Base-by-base conservation (phyloP, 2,329 filamentous ascomycete species). In the Ceratocystiopsis brevicomis region DNA sequence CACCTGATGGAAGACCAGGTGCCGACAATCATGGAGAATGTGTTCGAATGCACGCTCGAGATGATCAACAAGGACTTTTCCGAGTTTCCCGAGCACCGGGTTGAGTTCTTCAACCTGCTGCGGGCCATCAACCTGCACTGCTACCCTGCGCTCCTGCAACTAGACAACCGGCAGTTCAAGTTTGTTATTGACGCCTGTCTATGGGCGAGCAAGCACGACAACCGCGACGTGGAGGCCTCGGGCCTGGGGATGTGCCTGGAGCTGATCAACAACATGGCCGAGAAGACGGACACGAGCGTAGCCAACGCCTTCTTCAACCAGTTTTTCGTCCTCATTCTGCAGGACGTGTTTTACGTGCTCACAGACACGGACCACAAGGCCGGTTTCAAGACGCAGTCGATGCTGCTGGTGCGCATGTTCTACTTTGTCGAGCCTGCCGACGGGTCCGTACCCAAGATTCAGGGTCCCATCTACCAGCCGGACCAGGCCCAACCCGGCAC, bases 61-160 rank as follows among this genome's bases (percentile, higher is more conserved):
- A 98, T 98, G 90, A 98, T 98, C 66, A 98, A 96, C 74, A 98
- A 98, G 66, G 90, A 98, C 62, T 98, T 98, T 62, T 95, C 92
- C 39, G 90, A 98, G 58, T 98, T 93, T 60, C 90, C 90, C 0
- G 90, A 98, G 60, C 90, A 98, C 59, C 81, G 92, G 45, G 90
- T 98, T n/a, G 88, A 96, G 61, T 98, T 98, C 63, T 98, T 98
- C 73, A 95, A 94, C 62, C 74, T 98, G 19, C 71, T 98, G 35
- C 76, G 92, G 52, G 84, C 88, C 14, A 96, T 98, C 64, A 98
- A 98, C 61, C 66, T 96, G 40, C 85, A 93, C 60, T 98, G 90
- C 63, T 98, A 98, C 77, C 85, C 85, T 40, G 76, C 90, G 1
- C 72, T 98, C 18, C 71, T 98, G 51, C 92, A 93, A 62, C 76